Percentiles rank a stretch among this genome's conserved stretches.
These are phyloP conservation scores for Passalora sequoiae DNA, from an alignment of 2,329 filamentous ascomycete species.

Conservation along the genomic window DNA sequence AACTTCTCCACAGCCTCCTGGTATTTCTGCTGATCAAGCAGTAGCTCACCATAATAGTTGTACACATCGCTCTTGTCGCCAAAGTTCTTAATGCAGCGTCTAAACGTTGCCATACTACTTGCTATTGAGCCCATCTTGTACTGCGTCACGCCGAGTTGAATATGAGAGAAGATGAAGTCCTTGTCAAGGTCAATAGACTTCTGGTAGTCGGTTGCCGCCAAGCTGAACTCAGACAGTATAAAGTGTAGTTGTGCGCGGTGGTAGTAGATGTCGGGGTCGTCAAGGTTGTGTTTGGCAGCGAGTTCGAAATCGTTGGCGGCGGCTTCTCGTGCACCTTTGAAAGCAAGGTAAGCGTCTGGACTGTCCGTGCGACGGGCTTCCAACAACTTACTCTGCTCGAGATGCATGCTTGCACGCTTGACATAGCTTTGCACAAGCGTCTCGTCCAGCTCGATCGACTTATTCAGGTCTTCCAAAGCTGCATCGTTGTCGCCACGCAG, in stretches of 20 bases:
- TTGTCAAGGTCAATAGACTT: slow-evolving; percentile 96
- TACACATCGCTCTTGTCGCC: slow-evolving; percentile 94
- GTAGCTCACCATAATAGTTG: slow-evolving; percentile 97
- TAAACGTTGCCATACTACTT: slow-evolving; percentile 97
- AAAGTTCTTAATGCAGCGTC: slow-evolving; percentile 97
- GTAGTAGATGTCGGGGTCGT: slow-evolving; percentile 97
- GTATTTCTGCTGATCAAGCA: slow-evolving; percentile 94
- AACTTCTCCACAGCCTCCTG: slow-evolving; percentile 96
- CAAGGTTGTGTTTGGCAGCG: slow-evolving; percentile 75
- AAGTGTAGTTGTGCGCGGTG: slow-evolving; percentile 98
- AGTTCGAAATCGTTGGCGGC: slow-evolving; percentile 83
- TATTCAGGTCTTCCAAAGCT: slow-evolving; percentile 80
- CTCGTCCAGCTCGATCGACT: slow-evolving; percentile 86
- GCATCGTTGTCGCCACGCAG: slow-evolving; percentile 80
- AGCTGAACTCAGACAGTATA: slow-evolving; percentile 87
- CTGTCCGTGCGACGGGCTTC: slow-evolving; percentile 3
- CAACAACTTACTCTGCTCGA: slow-evolving; percentile 69
- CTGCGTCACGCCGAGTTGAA: slow-evolving; percentile 96
- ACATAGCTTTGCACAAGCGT: slow-evolving; percentile 93
- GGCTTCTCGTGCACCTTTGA: slow-evolving; percentile 69
- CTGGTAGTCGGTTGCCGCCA: slow-evolving; percentile 97
- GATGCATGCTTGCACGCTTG: slow-evolving; percentile 96
- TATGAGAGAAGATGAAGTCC: slow-evolving; percentile 98
- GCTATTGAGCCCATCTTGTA: slow-evolving; percentile 99
- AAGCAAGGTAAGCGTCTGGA: slow-evolving; percentile 3